Conservation (phyloP, 768 basidiomycete genomes). For the Boletus rubescentipes region DNA sequence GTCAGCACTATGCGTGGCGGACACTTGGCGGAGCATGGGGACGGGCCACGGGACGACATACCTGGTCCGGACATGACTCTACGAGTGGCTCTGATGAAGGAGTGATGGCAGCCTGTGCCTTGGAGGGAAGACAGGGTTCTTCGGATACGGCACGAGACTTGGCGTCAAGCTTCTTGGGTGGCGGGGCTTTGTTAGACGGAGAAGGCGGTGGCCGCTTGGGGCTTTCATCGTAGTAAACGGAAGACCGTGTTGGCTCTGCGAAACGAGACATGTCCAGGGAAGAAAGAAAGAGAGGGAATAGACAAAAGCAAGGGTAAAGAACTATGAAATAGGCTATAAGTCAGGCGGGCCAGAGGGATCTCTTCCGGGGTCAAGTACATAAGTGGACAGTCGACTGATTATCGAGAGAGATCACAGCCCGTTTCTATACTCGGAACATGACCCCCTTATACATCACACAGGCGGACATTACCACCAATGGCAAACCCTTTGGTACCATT, state of each 20-base stretch:
- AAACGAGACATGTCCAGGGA: conserved; percentile 27
- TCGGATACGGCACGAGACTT: conserved; percentile 33
- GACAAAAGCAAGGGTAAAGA: conserved; percentile 11
- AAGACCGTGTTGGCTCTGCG: conserved; percentile 28
- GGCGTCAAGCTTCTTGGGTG: conserved; percentile 31
- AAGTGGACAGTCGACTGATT: conserved; percentile 32
- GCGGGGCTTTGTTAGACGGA: conserved; percentile 32
- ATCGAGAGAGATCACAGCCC: conserved; percentile 29
- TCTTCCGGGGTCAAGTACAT: conserved; percentile 29
- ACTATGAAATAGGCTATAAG: conserved; percentile 29
- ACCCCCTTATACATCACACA: conserved; percentile 1
- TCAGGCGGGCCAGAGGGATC: conserved; percentile 23
- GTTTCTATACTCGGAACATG: conserved; percentile 18
- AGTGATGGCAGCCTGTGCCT: conserved; percentile 1
- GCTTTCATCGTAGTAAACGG: conserved; percentile 28
- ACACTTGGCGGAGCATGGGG: background rate
- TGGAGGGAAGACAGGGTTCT: conserved; percentile 18
- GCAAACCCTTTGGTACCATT: conserved; percentile 24
- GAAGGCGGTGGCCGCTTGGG: conserved; percentile 33
- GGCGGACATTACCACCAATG: conserved; percentile 17
- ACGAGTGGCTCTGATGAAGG: conserved; percentile 13
- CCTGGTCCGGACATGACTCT: conserved; percentile 29
- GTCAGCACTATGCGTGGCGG: conserved; percentile 8
- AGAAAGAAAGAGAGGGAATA: background rate
- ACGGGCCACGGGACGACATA: conserved; percentile 12